Evolutionary conservation across 129 eudicot species (phyloP).

Genomic region (Deinandra increscens): DNA sequence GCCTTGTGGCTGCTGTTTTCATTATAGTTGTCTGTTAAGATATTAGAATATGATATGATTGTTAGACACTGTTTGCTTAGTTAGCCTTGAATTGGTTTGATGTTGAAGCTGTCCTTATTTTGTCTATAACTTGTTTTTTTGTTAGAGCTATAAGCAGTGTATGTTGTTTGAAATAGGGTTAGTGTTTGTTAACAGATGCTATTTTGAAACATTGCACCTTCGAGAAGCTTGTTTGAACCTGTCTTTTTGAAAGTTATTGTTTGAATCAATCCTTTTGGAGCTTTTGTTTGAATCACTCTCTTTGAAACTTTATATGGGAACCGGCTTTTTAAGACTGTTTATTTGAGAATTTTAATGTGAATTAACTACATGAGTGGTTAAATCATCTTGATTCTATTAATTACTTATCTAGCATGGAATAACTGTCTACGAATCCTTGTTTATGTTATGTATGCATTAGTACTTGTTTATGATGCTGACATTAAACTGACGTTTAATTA

Average conservation of each 20-base stretch:
- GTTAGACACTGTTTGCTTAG: background rate
- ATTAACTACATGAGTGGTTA: background rate
- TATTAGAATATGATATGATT: background rate
- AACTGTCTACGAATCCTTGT: background rate
- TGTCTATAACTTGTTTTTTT: background rate
- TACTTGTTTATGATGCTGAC: background rate
- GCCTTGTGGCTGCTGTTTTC: background rate
- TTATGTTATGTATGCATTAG: background rate
- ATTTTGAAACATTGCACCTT: background rate
- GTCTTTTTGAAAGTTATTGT: constrained; percentile 10
- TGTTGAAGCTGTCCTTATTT: background rate
- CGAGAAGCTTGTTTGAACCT: constrained; percentile 5
- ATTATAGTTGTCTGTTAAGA: background rate
- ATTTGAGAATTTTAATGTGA: background rate
- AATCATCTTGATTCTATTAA: background rate
- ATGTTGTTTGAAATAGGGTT: background rate
- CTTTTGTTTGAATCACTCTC: constrained; percentile 14
- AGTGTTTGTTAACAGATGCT: background rate
- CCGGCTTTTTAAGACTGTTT: background rate
- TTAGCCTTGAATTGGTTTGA: background rate
- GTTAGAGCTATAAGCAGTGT: background rate
- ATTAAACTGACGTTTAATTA: background rate
- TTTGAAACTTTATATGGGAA: background rate
- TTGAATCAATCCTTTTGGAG: constrained; percentile 2
- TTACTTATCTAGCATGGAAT: constrained; percentile 5